Conservation (phyloP, 2,329 filamentous ascomycete species). For the Aotearoamyces nothofagi region DNA sequence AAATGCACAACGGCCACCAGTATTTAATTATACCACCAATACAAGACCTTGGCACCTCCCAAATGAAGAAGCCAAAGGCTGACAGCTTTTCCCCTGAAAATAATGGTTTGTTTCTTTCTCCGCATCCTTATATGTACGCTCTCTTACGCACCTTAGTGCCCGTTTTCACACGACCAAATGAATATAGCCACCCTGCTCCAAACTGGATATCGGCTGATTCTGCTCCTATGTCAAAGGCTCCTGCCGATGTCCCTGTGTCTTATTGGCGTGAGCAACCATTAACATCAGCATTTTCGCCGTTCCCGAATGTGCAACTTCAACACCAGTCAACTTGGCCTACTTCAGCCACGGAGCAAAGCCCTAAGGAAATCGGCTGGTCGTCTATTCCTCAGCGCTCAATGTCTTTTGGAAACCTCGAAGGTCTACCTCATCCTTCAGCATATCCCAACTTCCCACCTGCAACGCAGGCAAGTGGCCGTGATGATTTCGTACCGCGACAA, state of each 20-base stretch:
- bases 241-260: constrained; percentile 24
- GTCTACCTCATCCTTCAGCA: constrained; percentile 14
- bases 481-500: background rate
- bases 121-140: constrained; percentile 1
- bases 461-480: background rate
- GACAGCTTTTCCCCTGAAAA: constrained; percentile 19
- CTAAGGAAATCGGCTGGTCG: constrained; percentile 17
- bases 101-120: constrained; percentile 13
- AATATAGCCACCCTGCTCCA: background rate
- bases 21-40: constrained; percentile 28
- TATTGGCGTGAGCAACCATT: constrained; percentile 37
- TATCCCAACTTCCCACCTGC: constrained; percentile 4
- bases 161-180: background rate
- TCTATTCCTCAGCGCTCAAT: constrained; percentile 18
- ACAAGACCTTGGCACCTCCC: constrained; percentile 27
- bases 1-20: constrained; percentile 24
- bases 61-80: constrained; percentile 23
- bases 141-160: background rate
- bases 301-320: constrained; percentile 22
- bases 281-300: constrained; percentile 33
- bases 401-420: constrained; percentile 19
- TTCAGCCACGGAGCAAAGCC: constrained; percentile 11
- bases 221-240: constrained; percentile 23
- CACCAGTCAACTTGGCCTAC: constrained; percentile 16
- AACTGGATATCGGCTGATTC: constrained; percentile 30